Conservation (phyloP, 805 yeast species). For the Torulaspora quercuum region DNA sequence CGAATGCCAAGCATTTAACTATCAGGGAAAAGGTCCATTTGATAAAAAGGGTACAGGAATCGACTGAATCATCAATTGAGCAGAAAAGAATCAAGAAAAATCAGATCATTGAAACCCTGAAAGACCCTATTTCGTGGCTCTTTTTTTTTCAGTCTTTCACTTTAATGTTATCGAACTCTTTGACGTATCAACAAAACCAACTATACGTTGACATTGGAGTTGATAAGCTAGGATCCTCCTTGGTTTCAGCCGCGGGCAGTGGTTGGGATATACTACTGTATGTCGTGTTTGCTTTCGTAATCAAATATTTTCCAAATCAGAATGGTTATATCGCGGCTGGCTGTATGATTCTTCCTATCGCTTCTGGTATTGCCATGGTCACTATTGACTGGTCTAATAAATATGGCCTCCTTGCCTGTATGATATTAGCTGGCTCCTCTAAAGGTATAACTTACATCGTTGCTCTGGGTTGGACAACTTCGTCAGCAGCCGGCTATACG, state of each 20-base stretch:
- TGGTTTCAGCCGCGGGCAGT: conserved; percentile 52
- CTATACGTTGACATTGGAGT: conserved; percentile 46
- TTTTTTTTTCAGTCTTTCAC: conserved; percentile 42
- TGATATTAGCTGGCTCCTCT: conserved; percentile 45
- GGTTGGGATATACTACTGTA: conserved; percentile 46
- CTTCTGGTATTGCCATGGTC: conserved; percentile 45
- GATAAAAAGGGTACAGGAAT: conserved; percentile 42
- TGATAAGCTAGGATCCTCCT: conserved; percentile 42
- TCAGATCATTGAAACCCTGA: conserved; percentile 48
- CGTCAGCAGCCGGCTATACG: conserved; percentile 47
- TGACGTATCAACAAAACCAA: conserved; percentile 51
- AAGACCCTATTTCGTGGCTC: conserved; percentile 48
- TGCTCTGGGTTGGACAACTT: conserved; percentile 36
- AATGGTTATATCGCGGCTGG: conserved; percentile 40
- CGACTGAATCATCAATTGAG: conserved; percentile 42
- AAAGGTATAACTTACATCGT: conserved; percentile 41
- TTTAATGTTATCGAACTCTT: conserved; percentile 49
- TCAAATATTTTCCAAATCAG: conserved; percentile 37
- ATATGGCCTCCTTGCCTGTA: conserved; percentile 45
- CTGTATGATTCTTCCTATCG: conserved; percentile 43
- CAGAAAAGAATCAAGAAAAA: conserved; percentile 45
- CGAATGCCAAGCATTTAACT: conserved; percentile 46
- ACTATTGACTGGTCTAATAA: conserved; percentile 45
- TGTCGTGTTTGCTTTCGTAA: conserved; percentile 37
- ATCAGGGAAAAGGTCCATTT: conserved; percentile 51